phyloP scores from a whole-genome alignment of 176 grass and related monocot species.

The maize (Zea mays) region DNA sequence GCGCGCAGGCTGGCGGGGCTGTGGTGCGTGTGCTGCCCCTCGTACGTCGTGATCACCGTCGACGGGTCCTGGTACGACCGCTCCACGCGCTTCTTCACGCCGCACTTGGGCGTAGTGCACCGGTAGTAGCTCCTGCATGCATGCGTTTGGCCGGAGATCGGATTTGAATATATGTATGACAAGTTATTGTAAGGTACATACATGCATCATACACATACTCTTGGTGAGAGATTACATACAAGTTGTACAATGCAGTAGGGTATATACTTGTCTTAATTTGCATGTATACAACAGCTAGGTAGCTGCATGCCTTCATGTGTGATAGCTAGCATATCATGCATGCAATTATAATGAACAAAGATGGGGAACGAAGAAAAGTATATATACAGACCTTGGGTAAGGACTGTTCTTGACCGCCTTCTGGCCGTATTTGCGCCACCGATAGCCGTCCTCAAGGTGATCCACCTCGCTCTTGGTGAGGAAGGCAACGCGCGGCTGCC shows the following conservation, averaged over 20 bases:
- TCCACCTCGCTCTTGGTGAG: constrained; percentile 96
- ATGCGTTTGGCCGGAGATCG: background rate
- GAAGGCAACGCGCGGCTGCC: constrained; percentile 74
- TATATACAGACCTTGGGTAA: constrained; percentile 66
- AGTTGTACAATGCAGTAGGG: background rate
- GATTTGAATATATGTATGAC: background rate
- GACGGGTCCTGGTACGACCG: constrained; percentile 84
- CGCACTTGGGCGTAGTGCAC: constrained; percentile 85
- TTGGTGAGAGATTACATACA: background rate
- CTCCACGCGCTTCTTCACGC: constrained; percentile 96
- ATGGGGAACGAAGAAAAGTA: background rate
- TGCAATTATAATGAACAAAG: background rate
- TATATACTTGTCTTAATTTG: background rate
- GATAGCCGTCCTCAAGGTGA: constrained; percentile 96
- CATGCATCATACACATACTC: background rate
- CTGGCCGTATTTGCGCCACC: constrained; percentile 99
- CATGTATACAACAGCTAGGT: background rate
- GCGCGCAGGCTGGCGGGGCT: constrained; percentile 64
- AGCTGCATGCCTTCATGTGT: background rate
- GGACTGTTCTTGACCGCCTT: constrained; percentile 99
- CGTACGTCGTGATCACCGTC: constrained; percentile 88
- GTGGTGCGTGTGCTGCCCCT: constrained; percentile 88
- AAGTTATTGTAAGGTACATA: background rate
- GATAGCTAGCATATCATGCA: background rate
- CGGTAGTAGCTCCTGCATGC: constrained; percentile 81